Conservation (phyloP, 805 yeast species). For the Metschnikowia lachancei region DNA sequence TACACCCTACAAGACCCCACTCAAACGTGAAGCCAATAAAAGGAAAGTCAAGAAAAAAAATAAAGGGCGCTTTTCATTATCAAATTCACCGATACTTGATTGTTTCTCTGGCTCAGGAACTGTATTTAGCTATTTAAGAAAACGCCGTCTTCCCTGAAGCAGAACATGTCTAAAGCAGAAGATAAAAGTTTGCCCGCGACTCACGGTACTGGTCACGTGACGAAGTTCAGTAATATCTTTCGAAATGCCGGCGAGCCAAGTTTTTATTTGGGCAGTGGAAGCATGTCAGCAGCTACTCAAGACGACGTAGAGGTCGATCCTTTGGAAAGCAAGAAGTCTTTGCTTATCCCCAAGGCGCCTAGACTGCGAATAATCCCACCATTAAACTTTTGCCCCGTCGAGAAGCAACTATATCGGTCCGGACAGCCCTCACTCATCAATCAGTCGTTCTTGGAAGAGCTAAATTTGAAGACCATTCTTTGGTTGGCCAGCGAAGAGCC, state of each 20-base stretch:
- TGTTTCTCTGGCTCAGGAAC: no score
- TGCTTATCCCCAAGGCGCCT: constrained; percentile 48
- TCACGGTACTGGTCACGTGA: neutral
- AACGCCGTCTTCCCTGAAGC: no score
- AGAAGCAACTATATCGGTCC: constrained; percentile 76
- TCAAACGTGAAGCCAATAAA: no score
- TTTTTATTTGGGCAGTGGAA: neutral
- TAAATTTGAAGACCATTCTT: constrained; percentile 73
- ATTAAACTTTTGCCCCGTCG: constrained; percentile 92
- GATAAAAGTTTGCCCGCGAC: neutral
- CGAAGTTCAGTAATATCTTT: neutral
- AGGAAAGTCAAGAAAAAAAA: no score
- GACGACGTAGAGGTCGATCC: constrained; percentile 13
- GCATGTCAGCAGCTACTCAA: constrained; percentile 10
- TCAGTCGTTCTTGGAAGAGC: constrained; percentile 75
- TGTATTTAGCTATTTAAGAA: no score
- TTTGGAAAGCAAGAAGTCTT: constrained; percentile 8
- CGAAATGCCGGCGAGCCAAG: neutral
- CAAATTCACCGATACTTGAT: no score
- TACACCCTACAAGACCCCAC: no score
- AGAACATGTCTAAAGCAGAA: no score
- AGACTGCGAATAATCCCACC: constrained; percentile 82
- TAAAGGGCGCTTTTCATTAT: no score
- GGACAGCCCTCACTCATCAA: constrained; percentile 96
- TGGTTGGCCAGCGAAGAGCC: constrained; percentile 98